Conservation (phyloP, 805 yeast genomes). For the Ogataea saltuana region DNA sequence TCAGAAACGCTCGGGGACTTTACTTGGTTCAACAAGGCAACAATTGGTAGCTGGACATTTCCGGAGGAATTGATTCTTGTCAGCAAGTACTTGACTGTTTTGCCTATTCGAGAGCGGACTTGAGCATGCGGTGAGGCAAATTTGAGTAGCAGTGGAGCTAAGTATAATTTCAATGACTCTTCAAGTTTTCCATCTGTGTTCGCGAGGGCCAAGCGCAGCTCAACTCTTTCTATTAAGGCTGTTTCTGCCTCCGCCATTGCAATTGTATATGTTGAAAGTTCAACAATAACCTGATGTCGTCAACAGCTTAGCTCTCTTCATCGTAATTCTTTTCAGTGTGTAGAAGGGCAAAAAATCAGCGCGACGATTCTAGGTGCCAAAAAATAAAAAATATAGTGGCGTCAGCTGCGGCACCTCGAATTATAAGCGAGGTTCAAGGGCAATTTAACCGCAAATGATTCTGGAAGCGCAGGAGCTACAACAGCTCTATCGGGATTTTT, state of each 20-base stretch:
- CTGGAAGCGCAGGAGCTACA: neutral
- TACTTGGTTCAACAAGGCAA: constrained; percentile 63
- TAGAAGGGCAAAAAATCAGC: no score
- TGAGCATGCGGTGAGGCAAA: constrained; percentile 66
- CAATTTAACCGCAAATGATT: neutral
- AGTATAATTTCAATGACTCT: constrained; percentile 55
- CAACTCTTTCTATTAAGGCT: constrained; percentile 71
- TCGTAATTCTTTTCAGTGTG: no score
- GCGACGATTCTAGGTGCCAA: no score
- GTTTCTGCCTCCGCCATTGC: constrained; percentile 49
- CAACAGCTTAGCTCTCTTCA: no score
- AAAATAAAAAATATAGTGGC: no score
- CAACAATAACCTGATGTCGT: neutral
- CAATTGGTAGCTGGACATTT: constrained; percentile 61
- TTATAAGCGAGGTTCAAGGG: no score
- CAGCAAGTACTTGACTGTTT: constrained; percentile 64
- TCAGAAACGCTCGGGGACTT: constrained; percentile 49
- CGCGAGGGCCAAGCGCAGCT: constrained; percentile 77
- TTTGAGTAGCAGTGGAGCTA: constrained; percentile 78
- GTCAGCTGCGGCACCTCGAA: no score
- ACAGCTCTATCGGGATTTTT: no score
- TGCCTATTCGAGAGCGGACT: constrained; percentile 64
- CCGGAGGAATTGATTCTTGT: constrained; percentile 63
- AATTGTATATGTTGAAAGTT: neutral
- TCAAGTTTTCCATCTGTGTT: constrained; percentile 65